These are phyloP conservation scores for Echites panduratus DNA, from an alignment of 257 asterid genomes.

Conservation along the genomic window DNA sequence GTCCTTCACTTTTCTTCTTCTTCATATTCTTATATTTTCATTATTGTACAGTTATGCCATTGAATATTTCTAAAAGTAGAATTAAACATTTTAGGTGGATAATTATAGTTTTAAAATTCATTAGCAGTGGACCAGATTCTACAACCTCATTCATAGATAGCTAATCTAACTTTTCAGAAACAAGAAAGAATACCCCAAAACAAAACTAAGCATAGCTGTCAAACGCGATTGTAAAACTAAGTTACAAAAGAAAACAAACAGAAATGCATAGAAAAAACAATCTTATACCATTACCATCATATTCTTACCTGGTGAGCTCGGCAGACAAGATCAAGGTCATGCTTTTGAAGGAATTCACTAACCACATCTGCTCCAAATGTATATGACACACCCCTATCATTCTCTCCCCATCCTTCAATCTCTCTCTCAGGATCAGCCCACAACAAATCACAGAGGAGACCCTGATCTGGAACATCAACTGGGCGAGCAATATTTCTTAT, in stretches of 20 bases:
- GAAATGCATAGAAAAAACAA: not conserved
- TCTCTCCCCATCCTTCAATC: slow-evolving; percentile 26
- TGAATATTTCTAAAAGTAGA: no score
- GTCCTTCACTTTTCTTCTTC: no score
- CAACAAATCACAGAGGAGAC: slow-evolving; percentile 23
- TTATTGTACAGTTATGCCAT: no score
- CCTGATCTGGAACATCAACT: slow-evolving; percentile 27
- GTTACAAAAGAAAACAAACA: not conserved
- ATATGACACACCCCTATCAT: slow-evolving; percentile 26
- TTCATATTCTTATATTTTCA: no score
- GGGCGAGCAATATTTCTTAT: slow-evolving; percentile 28
- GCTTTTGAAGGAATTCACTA: slow-evolving; percentile 20
- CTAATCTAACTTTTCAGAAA: not conserved
- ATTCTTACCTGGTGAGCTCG: slow-evolving; percentile 27
- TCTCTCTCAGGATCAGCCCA: slow-evolving; percentile 32
- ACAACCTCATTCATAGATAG: not conserved
- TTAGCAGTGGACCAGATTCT: no score
- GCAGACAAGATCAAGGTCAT: slow-evolving; percentile 27
- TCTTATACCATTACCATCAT: not conserved
- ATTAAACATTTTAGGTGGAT: no score
- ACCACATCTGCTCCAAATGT: slow-evolving; percentile 27
- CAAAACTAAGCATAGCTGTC: no score
- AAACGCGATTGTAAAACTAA: no score
- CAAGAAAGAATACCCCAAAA: not conserved
- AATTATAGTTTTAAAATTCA: no score